Conservation (phyloP, 148 eudicot genomes). For the Camellia japonica region DNA sequence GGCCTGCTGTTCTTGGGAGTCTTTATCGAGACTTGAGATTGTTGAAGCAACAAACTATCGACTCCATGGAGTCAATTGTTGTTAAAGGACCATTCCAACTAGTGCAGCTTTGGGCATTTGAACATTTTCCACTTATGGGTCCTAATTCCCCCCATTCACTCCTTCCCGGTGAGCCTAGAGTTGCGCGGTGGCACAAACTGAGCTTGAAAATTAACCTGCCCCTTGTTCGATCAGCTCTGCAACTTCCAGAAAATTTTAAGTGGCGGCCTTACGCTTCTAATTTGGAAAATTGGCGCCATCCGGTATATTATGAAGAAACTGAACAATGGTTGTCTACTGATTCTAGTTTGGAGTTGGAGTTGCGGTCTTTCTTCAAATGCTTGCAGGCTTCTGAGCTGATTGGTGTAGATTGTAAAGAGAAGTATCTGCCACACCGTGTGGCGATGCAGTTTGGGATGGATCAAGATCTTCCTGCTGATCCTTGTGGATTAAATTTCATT, state of each 20-base stretch:
- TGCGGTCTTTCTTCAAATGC: conserved; percentile 31
- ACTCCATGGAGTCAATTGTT: conserved; percentile 8
- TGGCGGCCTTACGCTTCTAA: conserved; percentile 42
- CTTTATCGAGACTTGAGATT: conserved; percentile 27
- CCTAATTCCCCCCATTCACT: conserved; percentile 30
- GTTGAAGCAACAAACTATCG: conserved; percentile 21
- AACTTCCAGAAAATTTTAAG: conserved; percentile 18
- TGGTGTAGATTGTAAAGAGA: conserved; percentile 27
- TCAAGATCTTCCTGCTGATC: conserved; percentile 35
- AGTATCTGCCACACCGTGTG: conserved; percentile 43
- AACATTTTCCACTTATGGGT: conserved; percentile 34
- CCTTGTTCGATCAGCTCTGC: conserved; percentile 23
- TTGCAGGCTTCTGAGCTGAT: conserved; percentile 24
- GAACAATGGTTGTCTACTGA: conserved; percentile 17
- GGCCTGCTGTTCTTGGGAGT: conserved; percentile 37
- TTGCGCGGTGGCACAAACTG: conserved; percentile 37
- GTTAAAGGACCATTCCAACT: conserved; percentile 33
- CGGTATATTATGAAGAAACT: conserved; percentile 24
- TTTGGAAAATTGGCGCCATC: conserved; percentile 31
- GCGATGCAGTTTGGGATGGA: conserved; percentile 50
- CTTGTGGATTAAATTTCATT: not conserved
- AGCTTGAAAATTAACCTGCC: conserved; percentile 14
- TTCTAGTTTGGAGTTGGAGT: conserved; percentile 23
- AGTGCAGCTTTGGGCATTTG: conserved; percentile 44
- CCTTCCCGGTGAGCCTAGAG: conserved; percentile 33